A percentile compares a stretch with the other conserved stretches of the same genome.
Evolutionary conservation across 1,284 basidiomycete genomes (phyloP).

Genomic region (Pseudozyma flocculosa): DNA sequence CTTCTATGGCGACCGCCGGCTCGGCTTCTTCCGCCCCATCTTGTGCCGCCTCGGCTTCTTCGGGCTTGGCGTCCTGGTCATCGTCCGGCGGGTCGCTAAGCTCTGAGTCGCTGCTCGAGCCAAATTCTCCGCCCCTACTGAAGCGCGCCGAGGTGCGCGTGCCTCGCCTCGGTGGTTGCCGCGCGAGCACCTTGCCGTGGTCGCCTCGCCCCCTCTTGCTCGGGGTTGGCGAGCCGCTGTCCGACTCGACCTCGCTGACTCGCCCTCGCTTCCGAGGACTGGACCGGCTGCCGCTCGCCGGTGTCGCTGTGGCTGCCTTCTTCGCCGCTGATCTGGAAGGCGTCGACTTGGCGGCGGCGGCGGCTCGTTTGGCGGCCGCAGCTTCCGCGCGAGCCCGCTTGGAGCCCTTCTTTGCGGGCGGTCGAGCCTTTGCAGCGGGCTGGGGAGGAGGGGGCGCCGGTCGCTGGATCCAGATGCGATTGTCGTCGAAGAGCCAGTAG

Average conservation of each 20-base stretch:
- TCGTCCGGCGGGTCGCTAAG: constrained; percentile 47
- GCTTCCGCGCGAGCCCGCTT: constrained; percentile 23
- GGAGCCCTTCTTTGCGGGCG: constrained; percentile 38
- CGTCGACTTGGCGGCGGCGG: constrained; percentile 63
- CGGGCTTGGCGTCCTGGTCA: constrained; percentile 37
- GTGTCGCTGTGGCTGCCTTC: too few relatives aligned
- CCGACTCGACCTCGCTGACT: too few relatives aligned
- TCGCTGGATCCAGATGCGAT: constrained; percentile 82
- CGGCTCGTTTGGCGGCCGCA: constrained; percentile 41
- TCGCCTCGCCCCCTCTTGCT: too few relatives aligned
- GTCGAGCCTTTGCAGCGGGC: constrained; percentile 12
- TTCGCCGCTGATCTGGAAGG: constrained; percentile 56
- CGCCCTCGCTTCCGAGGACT: too few relatives aligned
- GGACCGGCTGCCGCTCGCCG: too few relatives aligned
- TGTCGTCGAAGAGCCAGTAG: constrained; percentile 84
- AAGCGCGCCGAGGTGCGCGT: constrained; percentile 31
- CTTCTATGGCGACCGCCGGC: background rate
- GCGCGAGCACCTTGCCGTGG: background rate
- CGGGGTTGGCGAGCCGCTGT: too few relatives aligned
- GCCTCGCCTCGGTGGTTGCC: constrained; percentile 20
- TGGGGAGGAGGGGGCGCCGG: constrained; percentile 57
- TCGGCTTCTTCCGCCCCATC: background rate
- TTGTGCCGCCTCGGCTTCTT: constrained; percentile 23
- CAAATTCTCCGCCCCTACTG: constrained; percentile 5
- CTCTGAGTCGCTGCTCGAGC: constrained; percentile 39